A percentile compares a stretch with the other conserved stretches of the same genome.
Evolutionary conservation across 306 rosid species (phyloP).

Genomic region (Quercus berberidifolia): DNA sequence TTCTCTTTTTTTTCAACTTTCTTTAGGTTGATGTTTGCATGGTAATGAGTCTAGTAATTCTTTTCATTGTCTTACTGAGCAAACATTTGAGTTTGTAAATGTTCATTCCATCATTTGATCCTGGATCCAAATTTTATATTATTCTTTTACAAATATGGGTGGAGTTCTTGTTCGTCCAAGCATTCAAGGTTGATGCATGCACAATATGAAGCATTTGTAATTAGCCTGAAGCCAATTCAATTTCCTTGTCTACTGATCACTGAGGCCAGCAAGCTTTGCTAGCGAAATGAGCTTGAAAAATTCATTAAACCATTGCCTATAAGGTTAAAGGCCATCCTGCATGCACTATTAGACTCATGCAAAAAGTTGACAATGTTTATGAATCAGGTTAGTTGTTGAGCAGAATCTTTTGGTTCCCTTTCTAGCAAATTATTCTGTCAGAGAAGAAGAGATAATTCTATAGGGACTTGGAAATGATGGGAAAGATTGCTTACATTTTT

Average conservation of each 20-base stretch:
- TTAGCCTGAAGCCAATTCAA: neutral
- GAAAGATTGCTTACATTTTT: too few species aligned
- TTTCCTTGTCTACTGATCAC: neutral
- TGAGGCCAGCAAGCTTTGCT: neutral
- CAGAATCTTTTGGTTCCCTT: neutral
- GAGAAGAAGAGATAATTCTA: too few species aligned
- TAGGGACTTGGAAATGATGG: too few species aligned
- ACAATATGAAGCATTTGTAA: neutral
- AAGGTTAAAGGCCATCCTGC: neutral
- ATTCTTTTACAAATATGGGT: slow-evolving; percentile 28
- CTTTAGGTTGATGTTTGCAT: slow-evolving; percentile 28
- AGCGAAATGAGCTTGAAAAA: neutral
- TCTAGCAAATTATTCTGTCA: neutral
- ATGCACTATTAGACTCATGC: neutral
- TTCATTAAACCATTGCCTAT: neutral
- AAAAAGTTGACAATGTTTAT: neutral
- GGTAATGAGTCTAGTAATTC: slow-evolving; percentile 24
- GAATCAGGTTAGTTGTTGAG: neutral
- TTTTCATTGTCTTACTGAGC: neutral
- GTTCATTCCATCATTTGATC: slow-evolving; percentile 37
- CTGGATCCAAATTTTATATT: slow-evolving; percentile 25
- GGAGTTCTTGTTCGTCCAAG: neutral
- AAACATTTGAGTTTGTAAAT: slow-evolving; percentile 44
- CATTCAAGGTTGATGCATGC: neutral
- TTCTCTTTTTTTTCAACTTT: slow-evolving; percentile 3